Evolutionary conservation across 2,329 filamentous ascomycete species (phyloP), one percentile per base, ranked within the genome.

Genomic region (Paecilomyces niveus): DNA sequence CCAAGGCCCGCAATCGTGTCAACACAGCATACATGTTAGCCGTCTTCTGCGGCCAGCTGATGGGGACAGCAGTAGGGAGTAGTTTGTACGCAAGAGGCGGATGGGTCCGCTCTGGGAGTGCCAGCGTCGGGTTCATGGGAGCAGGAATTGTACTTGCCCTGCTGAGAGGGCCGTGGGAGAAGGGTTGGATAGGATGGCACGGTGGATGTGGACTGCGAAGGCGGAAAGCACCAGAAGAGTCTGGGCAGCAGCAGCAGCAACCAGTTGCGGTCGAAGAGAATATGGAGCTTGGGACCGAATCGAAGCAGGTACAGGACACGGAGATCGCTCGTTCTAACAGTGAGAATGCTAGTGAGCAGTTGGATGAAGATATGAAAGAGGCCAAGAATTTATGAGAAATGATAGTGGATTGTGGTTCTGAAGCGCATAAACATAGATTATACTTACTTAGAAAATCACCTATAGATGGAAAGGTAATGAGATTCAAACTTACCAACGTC

Each of bases 21-120:
- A 94, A 94, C 68, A 92, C 89, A 0, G 88, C 86, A 1, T 94
- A 91, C 67, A 94, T 93, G 90, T 81, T 92, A 0, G 80, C 82
- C 7, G 85, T 84, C 0, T 93, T 93, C 66, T 85, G 82, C 29
- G 90, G 90, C 0, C 90, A 94, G 75, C 67, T 94, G 53, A 86
- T 86, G 1, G 89, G 89, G 0, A 87, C 85, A 0, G 79, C 83
- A 1, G 83, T 83, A 3, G 83, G 83, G 0, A 84, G 82, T 61
- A 74, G 78, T 52, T 70, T 86, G 11, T 87, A 83, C 67, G 81
- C 81, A 5, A 61, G 71, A 3, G 79, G 77, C 0, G 84, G 84
- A 0, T 87, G 85, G 85, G 73, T 80, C 2, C 74, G 75, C 13
- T 82, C 79, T 60, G 84, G 83, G 0, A 83, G 82, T 65, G 77